Conservation (phyloP, 192 early-diverging fungal species). For the Jimgerdemannia flammicorona region DNA sequence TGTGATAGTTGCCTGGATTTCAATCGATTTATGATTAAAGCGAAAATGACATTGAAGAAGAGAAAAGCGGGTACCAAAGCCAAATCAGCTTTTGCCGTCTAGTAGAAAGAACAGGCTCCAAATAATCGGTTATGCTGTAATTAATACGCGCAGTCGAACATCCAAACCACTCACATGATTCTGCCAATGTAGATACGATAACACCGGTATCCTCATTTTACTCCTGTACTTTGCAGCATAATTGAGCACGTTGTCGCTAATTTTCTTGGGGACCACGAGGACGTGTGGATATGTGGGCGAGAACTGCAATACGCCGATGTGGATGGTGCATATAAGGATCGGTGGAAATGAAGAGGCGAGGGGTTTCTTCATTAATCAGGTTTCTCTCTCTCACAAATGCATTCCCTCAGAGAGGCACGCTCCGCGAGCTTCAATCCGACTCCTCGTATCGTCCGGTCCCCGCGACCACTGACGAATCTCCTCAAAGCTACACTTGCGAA, state of each 20-base stretch:
- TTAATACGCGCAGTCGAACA: not conserved
- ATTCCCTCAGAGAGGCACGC: slow-evolving; percentile 1
- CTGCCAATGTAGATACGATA: slow-evolving; percentile 83
- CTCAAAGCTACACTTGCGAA: not conserved
- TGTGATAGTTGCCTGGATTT: slow-evolving; percentile 75
- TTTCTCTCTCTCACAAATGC: not conserved
- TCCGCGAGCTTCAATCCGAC: not conserved
- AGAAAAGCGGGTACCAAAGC: no score
- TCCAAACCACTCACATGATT: slow-evolving; percentile 66
- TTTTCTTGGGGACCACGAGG: slow-evolving; percentile 80
- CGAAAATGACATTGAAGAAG: no score
- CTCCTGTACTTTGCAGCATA: slow-evolving; percentile 89
- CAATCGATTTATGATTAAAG: not conserved
- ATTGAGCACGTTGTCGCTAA: slow-evolving; percentile 85
- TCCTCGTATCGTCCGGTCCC: not conserved
- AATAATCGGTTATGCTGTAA: no score
- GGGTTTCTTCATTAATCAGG: not conserved
- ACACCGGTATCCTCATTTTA: slow-evolving; percentile 84
- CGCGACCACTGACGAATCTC: not conserved
- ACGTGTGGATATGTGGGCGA: slow-evolving; percentile 85
- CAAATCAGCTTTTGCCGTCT: no score
- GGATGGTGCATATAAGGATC: not conserved
- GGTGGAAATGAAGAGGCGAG: slow-evolving; percentile 4
- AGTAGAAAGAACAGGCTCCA: no score
- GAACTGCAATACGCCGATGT: slow-evolving; percentile 42